Conservation (phyloP, 805 yeast genomes). For the Kazachstania kunashirensis region DNA sequence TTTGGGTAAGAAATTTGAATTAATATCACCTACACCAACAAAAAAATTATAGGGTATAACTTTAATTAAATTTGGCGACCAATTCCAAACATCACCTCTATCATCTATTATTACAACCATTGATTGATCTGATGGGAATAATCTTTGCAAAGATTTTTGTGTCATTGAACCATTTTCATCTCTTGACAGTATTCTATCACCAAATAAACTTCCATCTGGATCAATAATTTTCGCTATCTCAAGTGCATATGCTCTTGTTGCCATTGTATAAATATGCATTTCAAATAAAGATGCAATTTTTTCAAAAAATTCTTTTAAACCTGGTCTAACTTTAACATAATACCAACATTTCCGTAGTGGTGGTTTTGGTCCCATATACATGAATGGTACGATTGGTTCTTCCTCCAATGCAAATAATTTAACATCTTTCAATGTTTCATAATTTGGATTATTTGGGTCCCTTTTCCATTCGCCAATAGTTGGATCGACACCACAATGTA, state of each 20-base stretch:
- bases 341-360: slow-evolving; percentile 67
- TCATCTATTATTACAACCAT: slow-evolving; percentile 96
- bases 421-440: slow-evolving; percentile 76
- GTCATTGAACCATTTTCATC: slow-evolving; percentile 92
- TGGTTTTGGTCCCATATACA: slow-evolving; percentile 50
- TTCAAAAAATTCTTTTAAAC: slow-evolving; percentile 62
- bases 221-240: slow-evolving; percentile 86
- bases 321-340: slow-evolving; percentile 88
- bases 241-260: slow-evolving; percentile 85
- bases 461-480: slow-evolving; percentile 94
- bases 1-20: slow-evolving; percentile 82
- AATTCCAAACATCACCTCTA: slow-evolving; percentile 97
- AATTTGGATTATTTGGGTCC: slow-evolving; percentile 78
- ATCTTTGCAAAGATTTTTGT: slow-evolving; percentile 75
- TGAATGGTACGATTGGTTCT: slow-evolving; percentile 48
- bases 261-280: slow-evolving; percentile 96
- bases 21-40: slow-evolving; percentile 95
- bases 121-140: slow-evolving; percentile 92
- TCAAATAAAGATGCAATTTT: slow-evolving; percentile 61
- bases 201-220: slow-evolving; percentile 78
- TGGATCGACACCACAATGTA: slow-evolving; percentile 96
- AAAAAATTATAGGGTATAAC: slow-evolving; percentile 94
- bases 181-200: slow-evolving; percentile 81
- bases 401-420: slow-evolving; percentile 69
- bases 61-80: slow-evolving; percentile 85